Conservation (phyloP, 1,284 basidiomycete genomes). For the Pseudozyma thailandica region DNA sequence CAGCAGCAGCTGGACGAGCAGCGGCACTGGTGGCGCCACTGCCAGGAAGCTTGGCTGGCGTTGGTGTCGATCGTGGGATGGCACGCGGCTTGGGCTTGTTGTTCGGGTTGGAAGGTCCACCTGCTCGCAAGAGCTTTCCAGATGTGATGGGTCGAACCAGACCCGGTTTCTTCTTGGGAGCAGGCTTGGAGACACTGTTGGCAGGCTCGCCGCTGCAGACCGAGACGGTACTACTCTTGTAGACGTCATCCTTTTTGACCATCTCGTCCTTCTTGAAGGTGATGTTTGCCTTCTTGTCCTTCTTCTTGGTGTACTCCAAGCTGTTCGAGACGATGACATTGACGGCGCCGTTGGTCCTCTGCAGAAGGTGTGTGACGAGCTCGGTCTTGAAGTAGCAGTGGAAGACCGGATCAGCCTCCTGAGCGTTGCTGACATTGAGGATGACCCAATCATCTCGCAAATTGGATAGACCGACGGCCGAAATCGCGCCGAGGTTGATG, state of each 20-base stretch:
- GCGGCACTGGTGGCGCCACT: conserved; percentile 17
- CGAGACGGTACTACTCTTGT: conserved; percentile 92
- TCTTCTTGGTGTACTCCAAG: conserved; percentile 86
- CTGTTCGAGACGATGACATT: conserved; percentile 71
- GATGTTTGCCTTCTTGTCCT: conserved; percentile 90
- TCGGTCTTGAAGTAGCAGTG: conserved; percentile 97
- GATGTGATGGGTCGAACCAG: conserved; percentile 83
- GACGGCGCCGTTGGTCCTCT: conserved; percentile 81
- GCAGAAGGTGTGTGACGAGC: conserved; percentile 82
- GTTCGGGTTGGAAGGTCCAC: conserved; percentile 73
- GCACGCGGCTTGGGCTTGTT: conserved; percentile 61
- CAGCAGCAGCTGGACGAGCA: conserved; percentile 26
- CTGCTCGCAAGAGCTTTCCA: conserved; percentile 81
- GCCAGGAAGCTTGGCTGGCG: conserved; percentile 31
- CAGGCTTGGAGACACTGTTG: conserved; percentile 80
- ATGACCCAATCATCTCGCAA: conserved; percentile 88
- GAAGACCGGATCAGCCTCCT: conserved; percentile 93
- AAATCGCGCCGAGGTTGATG: conserved; percentile 87
- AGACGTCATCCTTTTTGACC: conserved; percentile 79
- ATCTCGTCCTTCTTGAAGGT: conserved; percentile 90
- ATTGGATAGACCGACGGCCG: conserved; percentile 84
- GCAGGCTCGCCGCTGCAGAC: conserved; percentile 89
- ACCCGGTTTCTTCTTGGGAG: conserved; percentile 86
- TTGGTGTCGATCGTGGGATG: conserved; percentile 39
- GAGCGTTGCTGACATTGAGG: conserved; percentile 76